A percentile compares a stretch with the other conserved stretches of the same genome.
Conservation (phyloP, 192 early-diverging fungal genomes). For the Linderina pennispora region DNA sequence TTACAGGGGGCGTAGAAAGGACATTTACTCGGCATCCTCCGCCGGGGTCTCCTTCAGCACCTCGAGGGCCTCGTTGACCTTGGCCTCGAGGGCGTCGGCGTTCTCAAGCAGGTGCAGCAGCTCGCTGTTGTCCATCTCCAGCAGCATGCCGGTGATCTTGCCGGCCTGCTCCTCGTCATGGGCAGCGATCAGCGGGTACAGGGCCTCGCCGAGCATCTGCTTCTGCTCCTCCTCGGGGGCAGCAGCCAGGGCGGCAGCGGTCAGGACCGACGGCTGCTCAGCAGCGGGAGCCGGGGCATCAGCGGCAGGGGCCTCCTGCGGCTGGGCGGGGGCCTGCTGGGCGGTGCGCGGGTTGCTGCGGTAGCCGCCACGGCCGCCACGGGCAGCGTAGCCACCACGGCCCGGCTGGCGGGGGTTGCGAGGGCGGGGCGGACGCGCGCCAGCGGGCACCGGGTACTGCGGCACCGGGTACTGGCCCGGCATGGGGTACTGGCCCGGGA, state of each 20-base stretch:
- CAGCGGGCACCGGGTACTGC: conserved; percentile 18
- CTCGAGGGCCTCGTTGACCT: conserved; percentile 82
- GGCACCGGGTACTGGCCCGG: conserved; percentile 21
- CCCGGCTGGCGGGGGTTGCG: conserved; percentile 47
- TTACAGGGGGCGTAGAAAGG: no score
- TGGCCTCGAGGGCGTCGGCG: conserved; percentile 66
- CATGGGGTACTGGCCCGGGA: conserved; percentile 45
- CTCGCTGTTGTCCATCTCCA: conserved; percentile 98
- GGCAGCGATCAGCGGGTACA: conserved; percentile 80
- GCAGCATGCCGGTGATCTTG: conserved; percentile 98
- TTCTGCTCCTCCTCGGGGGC: conserved; percentile 86
- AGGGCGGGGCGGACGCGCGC: conserved; percentile 33
- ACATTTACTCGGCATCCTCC: conserved; percentile 11
- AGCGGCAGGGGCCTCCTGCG: conserved; percentile 29
- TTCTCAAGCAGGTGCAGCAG: conserved; percentile 84
- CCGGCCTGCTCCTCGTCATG: conserved; percentile 71
- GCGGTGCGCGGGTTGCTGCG: conserved; percentile 35
- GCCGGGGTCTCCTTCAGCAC: conserved; percentile 58
- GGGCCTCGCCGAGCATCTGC: conserved; percentile 91
- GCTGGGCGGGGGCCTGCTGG: conserved; percentile 32
- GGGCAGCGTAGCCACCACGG: conserved; percentile 44
- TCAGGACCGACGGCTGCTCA: conserved; percentile 46
- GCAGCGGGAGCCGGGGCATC: conserved; percentile 26
- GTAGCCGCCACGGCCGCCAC: conserved; percentile 41
- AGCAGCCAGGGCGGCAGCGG: conserved; percentile 72